Evolutionary conservation across 1,284 basidiomycete species (phyloP).

Genomic region (Papiliotrema fonsecae): DNA sequence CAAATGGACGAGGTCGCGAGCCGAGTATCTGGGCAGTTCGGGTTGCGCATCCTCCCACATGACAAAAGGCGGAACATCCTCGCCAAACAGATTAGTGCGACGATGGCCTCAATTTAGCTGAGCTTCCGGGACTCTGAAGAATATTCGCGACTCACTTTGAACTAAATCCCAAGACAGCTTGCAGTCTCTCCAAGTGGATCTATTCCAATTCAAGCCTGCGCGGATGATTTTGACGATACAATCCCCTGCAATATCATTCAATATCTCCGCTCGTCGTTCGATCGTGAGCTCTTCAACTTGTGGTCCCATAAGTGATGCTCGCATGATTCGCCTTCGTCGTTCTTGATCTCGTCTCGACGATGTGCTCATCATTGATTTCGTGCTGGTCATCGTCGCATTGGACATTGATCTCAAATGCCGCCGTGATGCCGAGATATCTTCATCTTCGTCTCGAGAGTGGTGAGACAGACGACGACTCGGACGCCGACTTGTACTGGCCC

Average conservation of each 20-base stretch:
- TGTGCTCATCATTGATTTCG: not conserved
- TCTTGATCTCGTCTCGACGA: not conserved
- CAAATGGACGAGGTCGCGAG: not conserved
- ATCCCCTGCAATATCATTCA: conserved; percentile 26
- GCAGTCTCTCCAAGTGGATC: conserved; percentile 4
- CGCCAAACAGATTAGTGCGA: conserved; percentile 21
- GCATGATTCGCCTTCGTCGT: conserved; percentile 3
- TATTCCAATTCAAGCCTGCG: conserved; percentile 6
- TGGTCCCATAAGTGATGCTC: conserved; percentile 18
- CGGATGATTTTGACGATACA: conserved; percentile 20
- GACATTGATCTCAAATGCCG: not conserved
- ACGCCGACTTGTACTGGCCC: too few relatives aligned
- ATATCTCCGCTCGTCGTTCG: conserved; percentile 16
- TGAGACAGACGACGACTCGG: too few relatives aligned
- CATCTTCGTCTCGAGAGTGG: not conserved
- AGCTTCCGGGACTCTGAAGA: too few relatives aligned
- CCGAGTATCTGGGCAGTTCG: not conserved
- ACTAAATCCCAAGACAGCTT: conserved; percentile 17
- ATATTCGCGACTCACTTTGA: conserved; percentile 19
- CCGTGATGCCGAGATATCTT: not conserved
- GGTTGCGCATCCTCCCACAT: conserved; percentile 9
- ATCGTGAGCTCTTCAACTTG: conserved; percentile 19
- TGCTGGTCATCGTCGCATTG: not conserved
- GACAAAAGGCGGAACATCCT: conserved; percentile 19
- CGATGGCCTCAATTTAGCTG: too few relatives aligned